Base-by-base conservation (phyloP, 1,284 basidiomycete genomes). In the Jaminaea rosea region DNA sequence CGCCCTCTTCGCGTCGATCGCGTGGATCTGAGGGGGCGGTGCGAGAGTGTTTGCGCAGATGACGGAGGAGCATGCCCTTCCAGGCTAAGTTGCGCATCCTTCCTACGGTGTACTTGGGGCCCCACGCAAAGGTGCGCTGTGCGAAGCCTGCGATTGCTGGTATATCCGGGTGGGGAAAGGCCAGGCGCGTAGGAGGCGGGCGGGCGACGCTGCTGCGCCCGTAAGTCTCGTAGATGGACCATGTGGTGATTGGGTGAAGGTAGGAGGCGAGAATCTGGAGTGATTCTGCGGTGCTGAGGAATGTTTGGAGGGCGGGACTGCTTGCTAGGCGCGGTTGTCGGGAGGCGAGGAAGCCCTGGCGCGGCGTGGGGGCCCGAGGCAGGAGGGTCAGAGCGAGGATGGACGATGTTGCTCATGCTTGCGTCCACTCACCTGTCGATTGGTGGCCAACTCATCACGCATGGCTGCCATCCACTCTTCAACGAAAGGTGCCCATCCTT, bases 401-500 rank as follows among this genome's bases (percentile, higher is more conserved):
- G n/a, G n/a, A n/a, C n/a, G n/a, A n/a, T n/a, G n/a, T n/a, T n/a
- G n/a, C n/a, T n/a, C n/a, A n/a, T n/a, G n/a, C n/a, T n/a, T n/a
- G n/a, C n/a, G n/a, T n/a, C n/a, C n/a, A n/a, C n/a, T n/a, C n/a
- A n/a, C n/a, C n/a, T n/a, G n/a, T n/a, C n/a, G 31, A 28, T 71
- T 69, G 10, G 58, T 58, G 15, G 48, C 46, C 4, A 71, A 59
- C 52, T 71, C 69, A 6, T 52, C 31, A 2, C 56, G 48, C 1
- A 71, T 47, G 0, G 42, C 39, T 2, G 51, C 48, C 4, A 62
- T 27, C 69, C 69, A 71, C 0, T 44, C 26, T 0, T n/a, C 17
- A 3, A 65, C 24, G 19, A 60, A 64, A 2, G 21, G 4, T 1
- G 42, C 32, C 52, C 67, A 64, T 5, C 44, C 19, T 23, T n/a